These are phyloP conservation scores for Candida manassasensis DNA, from an alignment of 805 yeast genomes.

Conservation along the genomic window DNA sequence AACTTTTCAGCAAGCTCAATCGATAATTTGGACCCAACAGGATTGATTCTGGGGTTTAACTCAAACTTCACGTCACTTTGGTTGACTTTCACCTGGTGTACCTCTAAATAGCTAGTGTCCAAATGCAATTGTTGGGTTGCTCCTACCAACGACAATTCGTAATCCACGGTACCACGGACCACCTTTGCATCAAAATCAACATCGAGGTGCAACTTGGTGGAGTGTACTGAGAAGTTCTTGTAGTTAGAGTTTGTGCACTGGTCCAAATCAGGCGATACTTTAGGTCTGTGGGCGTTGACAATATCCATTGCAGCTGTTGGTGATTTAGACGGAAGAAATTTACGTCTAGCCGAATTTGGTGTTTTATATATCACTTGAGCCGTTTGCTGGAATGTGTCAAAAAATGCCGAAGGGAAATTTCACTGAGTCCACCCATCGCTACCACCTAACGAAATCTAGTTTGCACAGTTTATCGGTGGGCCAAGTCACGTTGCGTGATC, in stretches of 20 bases:
- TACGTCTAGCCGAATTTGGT: no score
- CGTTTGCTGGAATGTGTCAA: no score
- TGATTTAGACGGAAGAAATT: no score
- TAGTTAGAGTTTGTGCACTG: constrained; percentile 80
- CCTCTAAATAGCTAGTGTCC: constrained; percentile 63
- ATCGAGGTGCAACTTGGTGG: constrained; percentile 49
- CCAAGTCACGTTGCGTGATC: no score
- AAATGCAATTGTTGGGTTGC: constrained; percentile 34
- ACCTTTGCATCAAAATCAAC: constrained; percentile 51
- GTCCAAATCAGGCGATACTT: constrained; percentile 52
- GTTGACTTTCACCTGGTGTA: constrained; percentile 44
- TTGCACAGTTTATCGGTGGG: no score
- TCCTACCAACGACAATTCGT: constrained; percentile 32
- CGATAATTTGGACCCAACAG: constrained; percentile 47
- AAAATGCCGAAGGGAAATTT: no score
- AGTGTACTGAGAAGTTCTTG: constrained; percentile 41
- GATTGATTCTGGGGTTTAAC: constrained; percentile 41
- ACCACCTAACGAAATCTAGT: no score
- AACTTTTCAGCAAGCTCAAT: constrained; percentile 4
- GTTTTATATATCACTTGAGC: no score
- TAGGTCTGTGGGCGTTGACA: constrained; percentile 20
- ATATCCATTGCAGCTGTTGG: constrained; percentile 12
- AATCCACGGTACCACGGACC: constrained; percentile 53
- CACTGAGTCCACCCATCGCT: no score
- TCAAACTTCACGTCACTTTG: constrained; percentile 22